Evolutionary conservation across 2,329 filamentous ascomycete genomes (phyloP).

Genomic region (Pseudopithomyces maydicus): DNA sequence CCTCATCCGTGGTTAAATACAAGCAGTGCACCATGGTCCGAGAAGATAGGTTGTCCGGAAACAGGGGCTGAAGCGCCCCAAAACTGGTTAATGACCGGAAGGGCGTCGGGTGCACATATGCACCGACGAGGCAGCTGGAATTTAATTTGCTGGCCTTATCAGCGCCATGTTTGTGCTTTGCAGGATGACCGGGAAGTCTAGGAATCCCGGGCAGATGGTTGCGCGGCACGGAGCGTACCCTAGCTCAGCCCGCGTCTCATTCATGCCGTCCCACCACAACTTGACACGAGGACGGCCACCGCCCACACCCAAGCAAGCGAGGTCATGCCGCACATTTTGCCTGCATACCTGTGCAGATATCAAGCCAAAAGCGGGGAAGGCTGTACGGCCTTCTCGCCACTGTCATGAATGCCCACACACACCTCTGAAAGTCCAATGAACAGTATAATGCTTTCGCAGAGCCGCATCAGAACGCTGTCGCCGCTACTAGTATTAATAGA

Average conservation of each 20-base stretch:
- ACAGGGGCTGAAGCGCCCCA: conserved; percentile 1
- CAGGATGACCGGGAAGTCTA: conserved; percentile 1
- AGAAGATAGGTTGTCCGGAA: not conserved
- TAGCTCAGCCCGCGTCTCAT: conserved; percentile 3
- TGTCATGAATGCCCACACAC: not conserved
- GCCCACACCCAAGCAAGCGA: conserved; percentile 1
- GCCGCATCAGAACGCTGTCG: conserved; percentile 6
- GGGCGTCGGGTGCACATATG: too few relatives aligned
- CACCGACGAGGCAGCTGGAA: not conserved
- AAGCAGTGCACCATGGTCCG: not conserved
- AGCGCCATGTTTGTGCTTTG: not conserved
- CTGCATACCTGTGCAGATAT: conserved; percentile 2
- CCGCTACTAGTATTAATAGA: not conserved
- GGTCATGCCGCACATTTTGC: not conserved
- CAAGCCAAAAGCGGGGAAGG: conserved; percentile 3
- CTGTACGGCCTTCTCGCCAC: not conserved
- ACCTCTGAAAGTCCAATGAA: not conserved
- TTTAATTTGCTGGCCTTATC: not conserved
- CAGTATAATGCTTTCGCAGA: conserved; percentile 11
- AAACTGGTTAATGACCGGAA: not conserved
- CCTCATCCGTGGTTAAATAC: conserved; percentile 8
- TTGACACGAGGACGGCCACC: conserved; percentile 8
- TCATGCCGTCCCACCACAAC: not conserved
- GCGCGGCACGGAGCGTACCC: conserved; percentile 10
- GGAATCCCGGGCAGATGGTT: not conserved